Base-by-base conservation (phyloP, 768 basidiomycete species). In the Phylloporus sp. region DNA sequence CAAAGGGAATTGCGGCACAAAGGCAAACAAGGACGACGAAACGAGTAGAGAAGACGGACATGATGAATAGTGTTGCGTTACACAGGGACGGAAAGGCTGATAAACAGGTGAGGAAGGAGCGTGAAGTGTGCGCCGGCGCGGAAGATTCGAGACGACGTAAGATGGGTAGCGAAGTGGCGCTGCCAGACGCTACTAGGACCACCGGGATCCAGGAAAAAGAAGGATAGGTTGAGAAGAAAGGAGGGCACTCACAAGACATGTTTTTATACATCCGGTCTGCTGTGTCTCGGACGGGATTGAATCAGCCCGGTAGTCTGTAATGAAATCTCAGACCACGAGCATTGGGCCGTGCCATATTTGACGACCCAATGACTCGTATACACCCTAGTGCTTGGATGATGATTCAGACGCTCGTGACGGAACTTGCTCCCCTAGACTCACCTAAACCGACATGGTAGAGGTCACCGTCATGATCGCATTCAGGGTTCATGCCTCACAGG, bases 141-240 rank as follows among this genome's bases (percentile, higher is more conserved):
- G 38, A 40, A 24, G 51, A 41, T 54, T 61, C 53, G 56, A 59
- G 65, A 49, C 38, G 35, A 62, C 57, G 49, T 54, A 54, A 56
- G 57, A 60, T 53, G 59, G 58, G 51, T 56, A 47, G 52, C 20
- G 52, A 57, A 35, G 20, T 38, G 35, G 56, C 54, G 54, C 40
- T 56, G 29, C 54, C 57, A 55, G 54, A 57, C 45, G 53, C 51
- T 52, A 41, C 20, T 50, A 55, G 57, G 79, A 82, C 76, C 82
- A 72, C 81, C 80, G 62, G 82, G 82, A 81, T 73, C 80, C 62
- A 64, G 56, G 56, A 54, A 72, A 54, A 52, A 57, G 69, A 65
- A 67, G 67, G 60, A 64, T 62, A 69, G 65, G 69, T 69, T 66
- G 65, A 57, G 66, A 71, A 70, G 65, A 60, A 59, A 54, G 56